Evolutionary conservation across 1,284 basidiomycete species (phyloP).

Genomic region (Cutaneotrichosporon cyanovorans): DNA sequence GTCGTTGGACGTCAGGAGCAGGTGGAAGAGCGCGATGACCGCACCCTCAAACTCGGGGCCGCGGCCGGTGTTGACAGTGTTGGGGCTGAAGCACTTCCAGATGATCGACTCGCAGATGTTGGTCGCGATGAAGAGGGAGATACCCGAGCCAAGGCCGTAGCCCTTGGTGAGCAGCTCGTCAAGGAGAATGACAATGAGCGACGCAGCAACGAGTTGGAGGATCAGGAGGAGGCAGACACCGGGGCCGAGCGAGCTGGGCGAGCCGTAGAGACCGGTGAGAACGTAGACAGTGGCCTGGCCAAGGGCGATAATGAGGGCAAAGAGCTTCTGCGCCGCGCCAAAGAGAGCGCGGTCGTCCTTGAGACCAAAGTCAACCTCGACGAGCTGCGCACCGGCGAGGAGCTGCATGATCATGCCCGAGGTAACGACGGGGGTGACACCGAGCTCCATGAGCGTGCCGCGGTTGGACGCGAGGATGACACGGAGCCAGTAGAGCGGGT

Average conservation of each 20-base stretch:
- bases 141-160: slow-evolving; percentile 95
- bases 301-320: slow-evolving; percentile 91
- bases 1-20: slow-evolving; percentile 97
- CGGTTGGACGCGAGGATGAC: slow-evolving; percentile 97
- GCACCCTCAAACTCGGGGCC: slow-evolving; percentile 98
- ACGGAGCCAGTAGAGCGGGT: slow-evolving; percentile 99
- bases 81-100: slow-evolving; percentile 99
- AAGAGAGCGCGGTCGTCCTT: slow-evolving; percentile 97
- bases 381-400: slow-evolving; percentile 90
- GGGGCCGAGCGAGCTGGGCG: slow-evolving; percentile 85
- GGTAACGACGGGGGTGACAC: slow-evolving; percentile 95
- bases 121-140: slow-evolving; percentile 98
- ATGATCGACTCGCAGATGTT: slow-evolving; percentile 99
- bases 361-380: slow-evolving; percentile 93
- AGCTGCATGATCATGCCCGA: slow-evolving; percentile 99
- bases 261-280: slow-evolving; percentile 91
- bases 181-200: slow-evolving; percentile 94
- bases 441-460: slow-evolving; percentile 97
- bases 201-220: slow-evolving; percentile 87
- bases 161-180: slow-evolving; percentile 98
- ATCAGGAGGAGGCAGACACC: slow-evolving; percentile 93
- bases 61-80: slow-evolving; percentile 94
- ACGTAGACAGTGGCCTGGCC: slow-evolving; percentile 98
- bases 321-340: slow-evolving; percentile 93
- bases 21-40: slow-evolving; percentile 91